Evolutionary conservation across 2,329 filamentous ascomycete species (phyloP).

Genomic region (Hypoxylon sp.): DNA sequence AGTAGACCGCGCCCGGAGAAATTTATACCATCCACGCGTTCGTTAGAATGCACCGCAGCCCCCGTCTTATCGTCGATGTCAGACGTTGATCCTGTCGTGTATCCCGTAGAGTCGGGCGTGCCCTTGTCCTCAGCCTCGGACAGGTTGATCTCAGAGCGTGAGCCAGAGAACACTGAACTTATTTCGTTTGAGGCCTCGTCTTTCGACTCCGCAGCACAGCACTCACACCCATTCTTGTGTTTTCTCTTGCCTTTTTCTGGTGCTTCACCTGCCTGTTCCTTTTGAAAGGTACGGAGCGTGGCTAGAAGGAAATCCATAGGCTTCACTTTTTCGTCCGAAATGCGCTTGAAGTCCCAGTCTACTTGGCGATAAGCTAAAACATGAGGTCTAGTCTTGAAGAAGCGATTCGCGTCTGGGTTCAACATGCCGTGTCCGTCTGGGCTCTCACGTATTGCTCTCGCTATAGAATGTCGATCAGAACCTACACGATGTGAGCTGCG

Average conservation of each 20-base stretch:
- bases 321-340: constrained; percentile 52
- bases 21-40: constrained; percentile 2
- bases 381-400: constrained; percentile 54
- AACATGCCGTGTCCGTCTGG: background rate
- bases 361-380: constrained; percentile 50
- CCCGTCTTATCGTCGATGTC: background rate
- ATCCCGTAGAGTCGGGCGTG: background rate
- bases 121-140: background rate
- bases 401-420: constrained; percentile 36
- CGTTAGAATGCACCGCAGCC: background rate
- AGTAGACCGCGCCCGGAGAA: constrained; percentile 35
- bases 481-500: background rate
- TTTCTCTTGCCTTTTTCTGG: background rate
- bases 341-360: constrained; percentile 53
- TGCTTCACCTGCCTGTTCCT: constrained; percentile 35
- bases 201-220: background rate
- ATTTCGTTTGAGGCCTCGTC: background rate
- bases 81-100: background rate
- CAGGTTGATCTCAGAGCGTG: background rate
- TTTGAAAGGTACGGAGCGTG: constrained; percentile 46
- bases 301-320: constrained; percentile 44
- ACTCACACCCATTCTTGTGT: background rate
- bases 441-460: background rate
- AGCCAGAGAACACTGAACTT: background rate
- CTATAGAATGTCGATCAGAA: background rate